Evolutionary conservation across 2,329 filamentous ascomycete species (phyloP).

Genomic region (Apiospora sp.): DNA sequence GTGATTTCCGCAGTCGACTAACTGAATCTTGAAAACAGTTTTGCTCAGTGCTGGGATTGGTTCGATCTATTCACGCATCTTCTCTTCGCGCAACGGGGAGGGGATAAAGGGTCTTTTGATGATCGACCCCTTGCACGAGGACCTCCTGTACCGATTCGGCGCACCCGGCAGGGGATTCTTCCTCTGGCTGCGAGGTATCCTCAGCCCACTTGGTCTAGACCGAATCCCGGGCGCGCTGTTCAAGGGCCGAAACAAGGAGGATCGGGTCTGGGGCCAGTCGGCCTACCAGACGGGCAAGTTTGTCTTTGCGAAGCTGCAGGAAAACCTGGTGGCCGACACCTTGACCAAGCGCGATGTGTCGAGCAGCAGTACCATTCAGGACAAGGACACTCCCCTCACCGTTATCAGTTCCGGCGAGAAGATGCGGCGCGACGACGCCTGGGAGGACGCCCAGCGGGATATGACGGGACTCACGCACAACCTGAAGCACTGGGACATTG

Average conservation of each 20-base stretch:
- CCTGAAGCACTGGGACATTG: conserved; percentile 84
- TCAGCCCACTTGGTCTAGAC: conserved; percentile 88
- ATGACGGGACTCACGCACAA: conserved; percentile 82
- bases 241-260: conserved; percentile 78
- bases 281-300: conserved; percentile 83
- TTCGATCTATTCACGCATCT: conserved; percentile 88
- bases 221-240: conserved; percentile 83
- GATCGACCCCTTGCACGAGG: conserved; percentile 90
- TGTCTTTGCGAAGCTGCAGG: conserved; percentile 91
- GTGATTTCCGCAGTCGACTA: background rate
- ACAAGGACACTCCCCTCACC: conserved; percentile 75
- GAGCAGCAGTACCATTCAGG: conserved; percentile 81
- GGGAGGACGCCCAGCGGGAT: conserved; percentile 87
- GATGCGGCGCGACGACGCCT: conserved; percentile 70
- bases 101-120: conserved; percentile 82
- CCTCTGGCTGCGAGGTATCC: conserved; percentile 84
- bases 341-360: conserved; percentile 84
- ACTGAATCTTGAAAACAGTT: conserved; percentile 49
- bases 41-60: conserved; percentile 87
- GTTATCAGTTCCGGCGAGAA: conserved; percentile 84
- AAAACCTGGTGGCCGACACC: conserved; percentile 85
- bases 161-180: conserved; percentile 77
- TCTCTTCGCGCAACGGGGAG: conserved; percentile 81
- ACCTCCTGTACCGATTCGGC: conserved; percentile 75
- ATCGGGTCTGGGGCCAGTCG: conserved; percentile 83